Evolutionary conservation across 192 early-diverging fungal genomes (phyloP).

Genomic region (Cetraspora pellucida): DNA sequence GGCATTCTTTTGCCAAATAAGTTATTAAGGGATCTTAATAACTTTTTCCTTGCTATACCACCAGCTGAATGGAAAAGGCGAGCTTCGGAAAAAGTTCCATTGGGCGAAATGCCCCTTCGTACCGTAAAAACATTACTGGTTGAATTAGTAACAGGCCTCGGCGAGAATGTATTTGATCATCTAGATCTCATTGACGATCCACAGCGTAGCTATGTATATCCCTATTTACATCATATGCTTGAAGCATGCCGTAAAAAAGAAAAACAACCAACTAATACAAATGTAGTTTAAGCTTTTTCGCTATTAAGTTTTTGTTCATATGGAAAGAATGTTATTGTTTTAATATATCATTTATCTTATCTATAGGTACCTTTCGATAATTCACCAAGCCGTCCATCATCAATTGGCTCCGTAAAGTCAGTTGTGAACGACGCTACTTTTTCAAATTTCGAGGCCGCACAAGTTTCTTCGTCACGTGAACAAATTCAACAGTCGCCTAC

Average conservation of each 20-base stretch:
- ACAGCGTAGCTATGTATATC: constrained; percentile 63
- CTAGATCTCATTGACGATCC: constrained; percentile 65
- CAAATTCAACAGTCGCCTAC: not conserved
- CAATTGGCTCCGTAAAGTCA: no score
- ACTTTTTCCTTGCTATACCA: constrained; percentile 80
- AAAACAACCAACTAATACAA: constrained; percentile 3
- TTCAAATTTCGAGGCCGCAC: no score
- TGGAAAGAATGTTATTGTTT: no score
- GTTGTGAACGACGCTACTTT: no score
- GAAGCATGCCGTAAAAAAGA: constrained; percentile 47
- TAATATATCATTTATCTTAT: no score
- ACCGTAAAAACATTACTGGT: constrained; percentile 92
- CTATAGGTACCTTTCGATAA: no score
- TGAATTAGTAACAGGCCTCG: constrained; percentile 70
- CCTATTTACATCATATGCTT: constrained; percentile 64
- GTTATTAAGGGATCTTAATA: constrained; percentile 76
- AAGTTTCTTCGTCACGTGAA: no score
- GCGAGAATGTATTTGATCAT: constrained; percentile 62
- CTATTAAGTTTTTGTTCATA: constrained; percentile 22
- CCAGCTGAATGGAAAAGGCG: constrained; percentile 87
- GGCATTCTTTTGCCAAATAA: constrained; percentile 64
- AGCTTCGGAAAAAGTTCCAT: constrained; percentile 67
- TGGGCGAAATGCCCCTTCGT: constrained; percentile 91
- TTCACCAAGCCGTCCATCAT: no score
- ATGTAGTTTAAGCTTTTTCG: not conserved